Evolutionary conservation across 345 rosid genomes (phyloP).

Genomic region (Alliaria petiolata): DNA sequence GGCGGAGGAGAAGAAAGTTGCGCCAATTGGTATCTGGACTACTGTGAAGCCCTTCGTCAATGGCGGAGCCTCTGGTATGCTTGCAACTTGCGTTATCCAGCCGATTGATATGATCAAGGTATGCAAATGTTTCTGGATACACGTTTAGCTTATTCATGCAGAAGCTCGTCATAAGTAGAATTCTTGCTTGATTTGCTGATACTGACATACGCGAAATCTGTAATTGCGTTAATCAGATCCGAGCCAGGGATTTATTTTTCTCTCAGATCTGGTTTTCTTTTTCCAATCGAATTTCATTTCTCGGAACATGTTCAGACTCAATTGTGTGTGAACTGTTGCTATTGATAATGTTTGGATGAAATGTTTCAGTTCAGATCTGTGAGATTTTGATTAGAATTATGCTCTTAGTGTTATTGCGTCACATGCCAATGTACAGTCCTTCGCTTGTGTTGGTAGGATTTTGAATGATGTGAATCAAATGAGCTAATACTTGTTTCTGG

Average conservation of each 20-base stretch:
- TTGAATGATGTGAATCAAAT: conserved; percentile 1
- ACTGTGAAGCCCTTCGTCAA: conserved; percentile 89
- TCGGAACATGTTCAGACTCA: neutral
- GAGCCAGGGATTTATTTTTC: neutral
- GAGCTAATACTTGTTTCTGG: neutral
- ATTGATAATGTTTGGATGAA: neutral
- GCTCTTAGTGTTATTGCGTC: neutral
- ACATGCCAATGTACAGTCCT: neutral
- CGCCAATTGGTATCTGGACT: conserved; percentile 62
- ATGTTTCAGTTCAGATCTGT: conserved; percentile 22
- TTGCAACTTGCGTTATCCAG: conserved; percentile 97
- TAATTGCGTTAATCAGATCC: conserved; percentile 40
- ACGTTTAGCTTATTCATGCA: neutral
- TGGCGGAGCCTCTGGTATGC: conserved; percentile 98
- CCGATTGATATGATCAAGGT: conserved; percentile 99
- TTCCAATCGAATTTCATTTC: neutral
- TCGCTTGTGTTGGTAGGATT: neutral
- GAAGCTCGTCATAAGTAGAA: neutral
- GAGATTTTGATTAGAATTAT: neutral
- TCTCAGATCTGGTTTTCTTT: conserved; percentile 19
- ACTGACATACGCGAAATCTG: conserved; percentile 7
- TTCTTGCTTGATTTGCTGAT: neutral
- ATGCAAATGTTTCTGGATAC: neutral
- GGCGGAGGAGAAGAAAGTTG: conserved; percentile 73
- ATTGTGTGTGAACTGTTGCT: neutral